phyloP scores from a whole-genome alignment of 352 stramenopile species.

The Thalassiosira sp. region DNA sequence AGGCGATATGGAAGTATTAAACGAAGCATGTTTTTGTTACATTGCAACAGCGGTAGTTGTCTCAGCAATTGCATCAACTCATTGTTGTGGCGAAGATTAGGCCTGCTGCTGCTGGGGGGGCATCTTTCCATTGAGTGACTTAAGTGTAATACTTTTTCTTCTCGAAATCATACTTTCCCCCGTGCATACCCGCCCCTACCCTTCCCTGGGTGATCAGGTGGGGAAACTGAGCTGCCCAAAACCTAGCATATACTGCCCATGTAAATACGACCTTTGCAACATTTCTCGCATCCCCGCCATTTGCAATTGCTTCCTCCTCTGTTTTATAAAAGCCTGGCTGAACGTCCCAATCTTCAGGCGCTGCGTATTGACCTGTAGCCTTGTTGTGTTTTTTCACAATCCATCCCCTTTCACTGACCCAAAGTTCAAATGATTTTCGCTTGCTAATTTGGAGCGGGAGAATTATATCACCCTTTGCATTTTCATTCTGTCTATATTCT shows the following conservation, averaged over 20 bases:
- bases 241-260: background rate
- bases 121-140: no score
- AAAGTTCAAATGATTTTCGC: background rate
- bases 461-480: constrained; percentile 4
- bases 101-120: no score
- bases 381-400: background rate
- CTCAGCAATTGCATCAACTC: no score
- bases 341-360: background rate
- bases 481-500: constrained; percentile 2
- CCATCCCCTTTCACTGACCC: constrained; percentile 7
- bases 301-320: constrained; percentile 11
- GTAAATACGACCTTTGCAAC: background rate
- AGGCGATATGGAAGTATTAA: no score
- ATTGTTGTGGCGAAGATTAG: no score
- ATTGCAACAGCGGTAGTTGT: no score
- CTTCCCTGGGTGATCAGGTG: background rate
- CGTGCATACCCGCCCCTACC: background rate
- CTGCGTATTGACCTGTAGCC: background rate
- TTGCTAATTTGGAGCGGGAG: constrained; percentile 1
- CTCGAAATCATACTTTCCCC: constrained; percentile 10
- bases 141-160: constrained; percentile 4
- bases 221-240: constrained; percentile 26
- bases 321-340: constrained; percentile 3
- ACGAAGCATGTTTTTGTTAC: no score
- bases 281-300: constrained; percentile 2